phyloP scores from a whole-genome alignment of 1,139 yeast genomes.

The Kurtzmaniella natalensis region DNA sequence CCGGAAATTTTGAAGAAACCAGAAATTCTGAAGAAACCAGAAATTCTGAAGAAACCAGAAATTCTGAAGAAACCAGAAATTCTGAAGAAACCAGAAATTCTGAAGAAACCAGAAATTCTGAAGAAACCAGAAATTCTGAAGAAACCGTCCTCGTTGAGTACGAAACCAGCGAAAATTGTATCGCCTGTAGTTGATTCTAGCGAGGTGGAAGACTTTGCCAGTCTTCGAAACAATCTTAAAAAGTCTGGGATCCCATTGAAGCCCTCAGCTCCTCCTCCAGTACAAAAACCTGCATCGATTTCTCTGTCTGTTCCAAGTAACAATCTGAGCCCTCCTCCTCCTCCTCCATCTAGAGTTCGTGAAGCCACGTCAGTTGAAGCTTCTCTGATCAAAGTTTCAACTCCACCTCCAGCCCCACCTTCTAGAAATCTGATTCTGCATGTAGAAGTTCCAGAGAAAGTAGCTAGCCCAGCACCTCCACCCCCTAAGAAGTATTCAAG shows the following conservation, averaged over 20 bases:
- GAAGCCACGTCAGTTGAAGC: not conserved
- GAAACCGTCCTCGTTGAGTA: not conserved
- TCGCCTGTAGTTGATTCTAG: too few species aligned
- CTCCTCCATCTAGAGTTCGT: too few species aligned
- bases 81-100: constrained; percentile 11
- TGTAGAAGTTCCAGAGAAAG: constrained; percentile 13
- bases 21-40: constrained; percentile 15
- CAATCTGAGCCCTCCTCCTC: too few species aligned
- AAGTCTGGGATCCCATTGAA: constrained; percentile 3
- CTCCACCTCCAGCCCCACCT: constrained; percentile 13
- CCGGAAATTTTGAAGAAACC: constrained; percentile 5
- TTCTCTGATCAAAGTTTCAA: constrained; percentile 8
- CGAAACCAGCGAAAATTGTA: not conserved
- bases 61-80: constrained; percentile 15
- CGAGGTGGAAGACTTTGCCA: not conserved
- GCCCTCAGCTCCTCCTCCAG: constrained; percentile 8
- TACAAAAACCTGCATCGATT: constrained; percentile 1
- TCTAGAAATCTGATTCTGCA: constrained; percentile 7
- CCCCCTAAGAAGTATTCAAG: constrained; percentile 33
- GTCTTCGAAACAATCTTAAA: constrained; percentile 1
- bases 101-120: constrained; percentile 14
- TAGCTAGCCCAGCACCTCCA: constrained; percentile 27
- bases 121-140: not conserved
- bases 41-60: constrained; percentile 9
- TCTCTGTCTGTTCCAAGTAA: not conserved